Evolutionary conservation across 2,329 filamentous ascomycete species (phyloP), one percentile per base, ranked within the genome.

Genomic region (Cladophialophora immunda): DNA sequence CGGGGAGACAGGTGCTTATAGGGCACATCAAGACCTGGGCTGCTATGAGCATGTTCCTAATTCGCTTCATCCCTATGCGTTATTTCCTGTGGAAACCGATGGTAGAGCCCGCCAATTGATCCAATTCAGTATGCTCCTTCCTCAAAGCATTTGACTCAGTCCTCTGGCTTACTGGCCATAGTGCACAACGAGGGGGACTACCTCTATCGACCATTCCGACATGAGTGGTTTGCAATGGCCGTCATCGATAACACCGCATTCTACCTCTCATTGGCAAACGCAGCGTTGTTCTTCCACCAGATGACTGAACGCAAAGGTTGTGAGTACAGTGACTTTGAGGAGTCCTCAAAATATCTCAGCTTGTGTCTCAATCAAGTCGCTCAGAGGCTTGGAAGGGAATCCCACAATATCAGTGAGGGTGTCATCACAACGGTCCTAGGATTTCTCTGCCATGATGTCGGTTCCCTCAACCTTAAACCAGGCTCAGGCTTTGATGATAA

Each of bases 161-260:
- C 22, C 32, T 29, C 57, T 27, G 6, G 58, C 58, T 61, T n/a
- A 65, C 34, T 17, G n/a, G 2, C 29, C 7, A 30, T 34, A 67
- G 65, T 67, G 60, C 60, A 64, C 9, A 38, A 17, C 25, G 65
- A 67, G 38, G 47, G 54, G 1, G 72, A 71, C n/a, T 70, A 73
- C 47, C 65, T 72, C 4, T 74, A 72, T 53, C 72, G 73, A 11
- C 73, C 73, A 2, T 74, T 75, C 57, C 72, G 73, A n/a, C 63
- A 66, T 25, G 69, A 74, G 52, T 75, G 73, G 73, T 75, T 74
- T 36, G 66, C 69, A 5, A 72, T 75, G 73, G 71, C 73, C 17
- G 55, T 74, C 47, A 62, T 57, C 0, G 73, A 75, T 62, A 19
- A 29, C 34, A 73, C 68, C 50, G 73, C 73, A n/a, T 70, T 73